Base-by-base conservation (phyloP, 225 moss, liverwort and hornwort genomes). In the Polytrichum commune region DNA sequence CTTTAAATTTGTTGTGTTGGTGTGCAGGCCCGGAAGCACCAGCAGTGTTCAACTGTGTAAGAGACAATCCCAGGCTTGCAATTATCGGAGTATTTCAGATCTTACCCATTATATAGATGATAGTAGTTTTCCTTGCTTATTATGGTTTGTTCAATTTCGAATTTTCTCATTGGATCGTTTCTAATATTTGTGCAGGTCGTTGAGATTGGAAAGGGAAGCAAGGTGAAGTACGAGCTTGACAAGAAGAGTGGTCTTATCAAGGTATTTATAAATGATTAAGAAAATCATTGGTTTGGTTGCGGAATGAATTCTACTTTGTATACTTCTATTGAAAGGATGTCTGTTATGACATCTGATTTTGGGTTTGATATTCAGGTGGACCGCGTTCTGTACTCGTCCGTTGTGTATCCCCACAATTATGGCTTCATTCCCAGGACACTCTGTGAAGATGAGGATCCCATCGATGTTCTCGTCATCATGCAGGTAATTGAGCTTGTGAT, bases 321-420 rank as follows among this genome's bases (percentile, higher is more conserved):
- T 26, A 23, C 22, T 7, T 61, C 9, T 22, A 13, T 2, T 7
- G 3, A 22, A 7, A 66, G 7, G 4, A 7, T 19, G 1, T 38
- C 8, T 46, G 10, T 66, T 35, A 19, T 66, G 4, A 0, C 0
- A 46, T 66, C 30, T 46, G 23, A 19, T 18, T 18, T 2, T 32
- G 7, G 25, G n/a, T 23, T 60, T n/a, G n/a, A 6, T 10, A 23
- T 79, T 22, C 85, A 86, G 91, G 97, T 97, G 6, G 97, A 97
- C 58, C 91, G 94, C 67, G 85, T 97, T n/a, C 81, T 97, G 24
- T 97, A 97, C 83, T 97, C 94, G 1, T 97, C 97, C 0, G 94
- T 97, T 25, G 97, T 97, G 23, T 97, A 94, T 69, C 94, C 97
- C 1, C 94, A 97, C 82, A 97, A 97, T 81, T 94, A 97, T 73